Evolutionary conservation across 331 rosid species (phyloP).

Genomic region (Quercus tomentella): DNA sequence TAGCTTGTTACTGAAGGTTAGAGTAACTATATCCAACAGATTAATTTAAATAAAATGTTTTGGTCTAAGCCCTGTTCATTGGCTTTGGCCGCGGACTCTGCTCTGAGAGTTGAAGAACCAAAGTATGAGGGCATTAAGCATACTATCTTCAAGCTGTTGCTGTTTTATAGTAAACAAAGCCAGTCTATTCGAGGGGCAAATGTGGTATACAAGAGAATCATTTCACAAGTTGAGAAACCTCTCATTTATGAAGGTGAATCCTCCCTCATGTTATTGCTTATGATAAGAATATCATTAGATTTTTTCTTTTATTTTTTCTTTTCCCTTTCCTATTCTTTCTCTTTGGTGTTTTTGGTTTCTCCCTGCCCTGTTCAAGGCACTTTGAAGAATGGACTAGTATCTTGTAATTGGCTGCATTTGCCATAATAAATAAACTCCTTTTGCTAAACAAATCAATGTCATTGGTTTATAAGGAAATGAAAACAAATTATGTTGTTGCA

Average conservation of each 20-base stretch:
- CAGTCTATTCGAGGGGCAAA: slow-evolving; percentile 89
- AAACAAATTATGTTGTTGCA: not conserved
- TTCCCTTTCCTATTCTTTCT: no score
- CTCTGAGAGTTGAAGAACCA: slow-evolving; percentile 75
- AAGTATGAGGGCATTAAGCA: slow-evolving; percentile 64
- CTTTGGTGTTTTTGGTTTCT: not conserved
- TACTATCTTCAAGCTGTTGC: slow-evolving; percentile 54
- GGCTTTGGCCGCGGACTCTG: slow-evolving; percentile 64
- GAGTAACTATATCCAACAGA: slow-evolving; percentile 31
- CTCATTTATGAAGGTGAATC: slow-evolving; percentile 76
- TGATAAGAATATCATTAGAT: not conserved
- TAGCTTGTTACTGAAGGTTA: slow-evolving; percentile 18
- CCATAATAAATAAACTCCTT: not conserved
- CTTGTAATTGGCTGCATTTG: not conserved
- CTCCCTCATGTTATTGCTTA: not conserved
- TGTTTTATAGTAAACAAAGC: slow-evolving; percentile 92
- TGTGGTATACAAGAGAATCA: slow-evolving; percentile 64
- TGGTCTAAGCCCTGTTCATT: slow-evolving; percentile 81
- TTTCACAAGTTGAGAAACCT: slow-evolving; percentile 81
- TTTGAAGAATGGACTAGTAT: not conserved
- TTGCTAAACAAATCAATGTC: not conserved
- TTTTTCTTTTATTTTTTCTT: not conserved
- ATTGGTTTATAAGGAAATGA: not conserved
- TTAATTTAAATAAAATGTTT: slow-evolving; percentile 65
- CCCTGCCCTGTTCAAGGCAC: not conserved